Evolutionary conservation across 202 grass and related monocot genomes (phyloP).

Genomic region (Musa balbisiana): DNA sequence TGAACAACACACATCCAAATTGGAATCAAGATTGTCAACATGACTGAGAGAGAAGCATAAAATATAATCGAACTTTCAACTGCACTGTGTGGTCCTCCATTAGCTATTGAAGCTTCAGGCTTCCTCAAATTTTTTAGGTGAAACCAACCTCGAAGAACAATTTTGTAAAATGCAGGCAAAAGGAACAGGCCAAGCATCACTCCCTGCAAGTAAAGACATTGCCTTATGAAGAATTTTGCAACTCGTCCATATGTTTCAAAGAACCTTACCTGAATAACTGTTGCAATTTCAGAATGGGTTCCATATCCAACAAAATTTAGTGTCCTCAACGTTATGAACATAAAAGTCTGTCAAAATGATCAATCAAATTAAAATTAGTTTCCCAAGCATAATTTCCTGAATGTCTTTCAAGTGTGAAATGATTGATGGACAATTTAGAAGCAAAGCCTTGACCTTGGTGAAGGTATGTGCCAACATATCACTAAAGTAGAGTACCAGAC

Average conservation of each 20-base stretch:
- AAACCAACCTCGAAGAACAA: slow-evolving; percentile 39
- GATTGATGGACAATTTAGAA: not conserved
- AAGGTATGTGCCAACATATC: slow-evolving; percentile 65
- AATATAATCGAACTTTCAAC: slow-evolving; percentile 44
- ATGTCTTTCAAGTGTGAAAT: slow-evolving; percentile 6
- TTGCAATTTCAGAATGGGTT: slow-evolving; percentile 55
- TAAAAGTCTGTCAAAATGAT: slow-evolving; percentile 46
- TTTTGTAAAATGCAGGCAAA: slow-evolving; percentile 67
- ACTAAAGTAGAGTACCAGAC: slow-evolving; percentile 79
- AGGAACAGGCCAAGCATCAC: slow-evolving; percentile 76
- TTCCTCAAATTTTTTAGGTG: slow-evolving; percentile 37
- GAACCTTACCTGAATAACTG: slow-evolving; percentile 73
- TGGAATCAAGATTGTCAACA: slow-evolving; percentile 57
- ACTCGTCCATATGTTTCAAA: slow-evolving; percentile 20
- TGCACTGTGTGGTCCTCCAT: slow-evolving; percentile 17
- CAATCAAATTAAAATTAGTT: slow-evolving; percentile 14
- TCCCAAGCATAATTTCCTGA: slow-evolving; percentile 5
- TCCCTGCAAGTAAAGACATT: slow-evolving; percentile 36
- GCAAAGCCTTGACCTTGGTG: slow-evolving; percentile 50
- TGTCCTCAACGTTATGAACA: slow-evolving; percentile 33
- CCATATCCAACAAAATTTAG: slow-evolving; percentile 38
- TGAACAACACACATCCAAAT: slow-evolving; percentile 61
- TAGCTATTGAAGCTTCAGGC: slow-evolving; percentile 25
- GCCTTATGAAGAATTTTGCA: slow-evolving; percentile 24
- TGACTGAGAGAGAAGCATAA: slow-evolving; percentile 48